Evolutionary conservation across 352 stramenopile species (phyloP), one percentile per base, ranked within the genome.

Genomic region (Phytophthora megakarya): DNA sequence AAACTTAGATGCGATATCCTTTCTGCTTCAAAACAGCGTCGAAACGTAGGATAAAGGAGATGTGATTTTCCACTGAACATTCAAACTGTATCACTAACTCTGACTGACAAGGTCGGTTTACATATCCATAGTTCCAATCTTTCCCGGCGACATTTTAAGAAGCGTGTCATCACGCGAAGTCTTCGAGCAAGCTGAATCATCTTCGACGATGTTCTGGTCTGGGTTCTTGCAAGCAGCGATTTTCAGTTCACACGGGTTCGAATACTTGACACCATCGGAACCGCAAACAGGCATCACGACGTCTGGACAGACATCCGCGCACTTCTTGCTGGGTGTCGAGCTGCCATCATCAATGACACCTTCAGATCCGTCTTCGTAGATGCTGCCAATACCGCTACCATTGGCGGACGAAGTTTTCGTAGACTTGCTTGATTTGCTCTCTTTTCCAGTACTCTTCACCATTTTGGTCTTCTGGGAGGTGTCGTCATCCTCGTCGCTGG

Each of bases 221-320:
- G 61, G 61, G 45, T 65, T 40, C 39, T 65, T 37, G 30, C 61
- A 70, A 15, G 53, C 56, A 42, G 54, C 61, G 35, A 58, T 23
- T 35, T 55, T 57, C 8, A 70, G 32, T 23, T 65, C 28, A 44
- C 70, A 78, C 28, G 60, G 47, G 57, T 76, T 78, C 55, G 30
- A 43, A 56, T 79, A 79, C 23, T 40, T 74, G 19, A 75, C 46
- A 13, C 64, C 53, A 38, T 81, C 56, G 12, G 70, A 79, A 33
- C 73, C 73, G 21, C 73, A 81, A 10, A 81, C 67, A 11, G 52
- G 52, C 6, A 56, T 16, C 48, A 61, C 46, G 7, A 65, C 51
- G 35, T 75, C 58, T 19, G 60, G 53, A 38, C 73, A 81, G 25
- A 25, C 52, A 12, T 16, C 26, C 18, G 67, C 56, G 33, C 67